phyloP scores from a whole-genome alignment of 306 rosid species.

The Hippophae rhamnoides region DNA sequence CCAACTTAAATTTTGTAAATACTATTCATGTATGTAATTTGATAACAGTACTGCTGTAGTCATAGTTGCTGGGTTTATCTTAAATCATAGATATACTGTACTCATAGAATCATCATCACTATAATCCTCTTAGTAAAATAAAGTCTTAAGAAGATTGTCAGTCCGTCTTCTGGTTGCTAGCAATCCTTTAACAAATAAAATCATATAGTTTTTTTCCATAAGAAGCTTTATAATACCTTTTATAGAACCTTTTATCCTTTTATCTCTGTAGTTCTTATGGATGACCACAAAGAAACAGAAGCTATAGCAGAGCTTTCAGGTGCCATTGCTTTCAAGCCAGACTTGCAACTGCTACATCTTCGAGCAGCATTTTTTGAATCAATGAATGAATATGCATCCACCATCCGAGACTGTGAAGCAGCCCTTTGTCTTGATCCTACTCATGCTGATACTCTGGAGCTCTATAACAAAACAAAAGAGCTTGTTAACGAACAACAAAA shows the following conservation, averaged over 20 bases:
- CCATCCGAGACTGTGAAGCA: slow-evolving; percentile 71
- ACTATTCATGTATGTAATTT: slow-evolving; percentile 12
- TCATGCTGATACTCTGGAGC: slow-evolving; percentile 53
- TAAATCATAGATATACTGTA: too few species aligned
- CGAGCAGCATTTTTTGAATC: slow-evolving; percentile 89
- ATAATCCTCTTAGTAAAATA: too few species aligned
- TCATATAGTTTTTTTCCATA: background rate
- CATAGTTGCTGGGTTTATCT: too few species aligned
- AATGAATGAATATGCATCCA: slow-evolving; percentile 40
- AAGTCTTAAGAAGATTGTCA: too few species aligned
- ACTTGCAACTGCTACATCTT: slow-evolving; percentile 69
- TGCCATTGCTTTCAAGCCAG: slow-evolving; percentile 71
- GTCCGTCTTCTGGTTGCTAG: too few species aligned
- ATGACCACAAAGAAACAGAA: slow-evolving; percentile 78
- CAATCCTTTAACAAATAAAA: too few species aligned
- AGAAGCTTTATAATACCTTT: background rate
- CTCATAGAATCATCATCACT: too few species aligned
- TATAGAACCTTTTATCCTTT: slow-evolving; percentile 7
- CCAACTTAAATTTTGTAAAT: slow-evolving; percentile 9
- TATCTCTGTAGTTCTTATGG: slow-evolving; percentile 70
- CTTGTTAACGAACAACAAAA: slow-evolving; percentile 30
- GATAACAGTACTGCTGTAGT: background rate
- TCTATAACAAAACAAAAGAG: slow-evolving; percentile 43
- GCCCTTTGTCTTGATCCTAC: slow-evolving; percentile 76
- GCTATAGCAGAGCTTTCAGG: slow-evolving; percentile 70